Base-by-base conservation (phyloP, 2,329 filamentous ascomycete species). In the Stenocarpella maydis region DNA sequence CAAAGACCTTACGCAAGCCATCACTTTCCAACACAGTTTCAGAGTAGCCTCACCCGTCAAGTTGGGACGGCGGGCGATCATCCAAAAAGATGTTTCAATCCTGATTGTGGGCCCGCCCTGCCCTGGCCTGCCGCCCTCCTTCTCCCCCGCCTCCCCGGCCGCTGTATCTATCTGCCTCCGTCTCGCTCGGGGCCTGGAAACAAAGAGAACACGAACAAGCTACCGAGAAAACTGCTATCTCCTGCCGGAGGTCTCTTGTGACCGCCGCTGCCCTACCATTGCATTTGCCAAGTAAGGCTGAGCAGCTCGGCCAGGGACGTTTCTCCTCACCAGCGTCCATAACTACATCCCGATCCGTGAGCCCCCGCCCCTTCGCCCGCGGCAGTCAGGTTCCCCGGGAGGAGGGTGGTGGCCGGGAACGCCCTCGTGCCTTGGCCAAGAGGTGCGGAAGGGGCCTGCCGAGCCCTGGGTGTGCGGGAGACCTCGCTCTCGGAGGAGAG, bases 241-340 rank as follows among this genome's bases (percentile, higher is more conserved):
- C 49, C 49, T 63, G 43, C 58, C 58, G 58, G 43, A 21, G 28
- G 7, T 49, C 58, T 63, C 28, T 49, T 34, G 41, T 63, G 58
- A 63, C 28, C 28, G n/a, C 41, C 55, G 55, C 37, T 17, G 58
- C 28, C 58, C 28, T 63, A 19, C 28, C 58, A 49, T 37, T 45
- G 41, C 43, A 24, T 63, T 37, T 63, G 58, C 58, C 58, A 63
- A 63, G 58, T 63, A 63, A 63, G 58, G 58, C 58, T 63, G 58
- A 63, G 58, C 43, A 63, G 28, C 43, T 43, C 41, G 58, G 58
- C 43, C 28, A 37, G n/a, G n/a, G 19, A 63, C 3, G 43, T 37
- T 49, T 49, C 28, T 63, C 58, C 58, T 63, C 41, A 37, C 43
- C 49, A 8, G 19, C 34, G 58, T 26, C 34, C n/a, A 34, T 19